phyloP scores from a whole-genome alignment of 208 protist genomes.

The Acanthamoeba lenticulata region DNA sequence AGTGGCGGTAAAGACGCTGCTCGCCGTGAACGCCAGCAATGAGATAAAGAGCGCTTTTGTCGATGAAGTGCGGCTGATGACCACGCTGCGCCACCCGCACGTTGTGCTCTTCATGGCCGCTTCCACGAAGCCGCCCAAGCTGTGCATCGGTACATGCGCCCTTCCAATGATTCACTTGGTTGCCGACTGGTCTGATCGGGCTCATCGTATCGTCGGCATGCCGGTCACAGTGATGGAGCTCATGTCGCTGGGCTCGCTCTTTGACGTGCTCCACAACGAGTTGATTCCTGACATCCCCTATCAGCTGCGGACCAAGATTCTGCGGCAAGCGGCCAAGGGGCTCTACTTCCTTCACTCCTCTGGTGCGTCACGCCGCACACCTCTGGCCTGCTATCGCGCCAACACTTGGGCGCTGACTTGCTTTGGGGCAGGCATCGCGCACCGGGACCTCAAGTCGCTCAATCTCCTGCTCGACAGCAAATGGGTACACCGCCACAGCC shows the following conservation, averaged over 20 bases:
- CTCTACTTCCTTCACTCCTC: slow-evolving; percentile 20
- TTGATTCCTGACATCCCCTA: background rate
- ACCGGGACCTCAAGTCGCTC: slow-evolving; percentile 6
- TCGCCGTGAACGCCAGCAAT: background rate
- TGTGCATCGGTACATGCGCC: slow-evolving; percentile 4
- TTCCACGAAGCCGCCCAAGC: background rate
- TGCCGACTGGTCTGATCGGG: background rate
- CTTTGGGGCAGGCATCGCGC: background rate
- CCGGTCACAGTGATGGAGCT: background rate
- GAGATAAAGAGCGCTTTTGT: background rate
- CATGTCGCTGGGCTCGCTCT: background rate
- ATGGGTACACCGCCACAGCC: background rate
- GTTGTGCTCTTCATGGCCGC: slow-evolving; percentile 50
- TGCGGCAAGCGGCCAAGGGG: background rate
- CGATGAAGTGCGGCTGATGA: background rate
- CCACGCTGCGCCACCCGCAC: background rate
- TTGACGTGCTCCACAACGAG: background rate
- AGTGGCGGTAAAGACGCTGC: background rate
- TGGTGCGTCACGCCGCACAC: background rate
- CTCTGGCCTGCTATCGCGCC: background rate
- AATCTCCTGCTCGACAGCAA: slow-evolving; percentile 29
- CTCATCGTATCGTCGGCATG: no score
- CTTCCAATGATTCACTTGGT: background rate
- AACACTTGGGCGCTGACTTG: no score
- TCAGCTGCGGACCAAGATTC: background rate